phyloP scores from a whole-genome alignment of 2,329 filamentous ascomycete genomes.

The Tolypocladium amazonense region DNA sequence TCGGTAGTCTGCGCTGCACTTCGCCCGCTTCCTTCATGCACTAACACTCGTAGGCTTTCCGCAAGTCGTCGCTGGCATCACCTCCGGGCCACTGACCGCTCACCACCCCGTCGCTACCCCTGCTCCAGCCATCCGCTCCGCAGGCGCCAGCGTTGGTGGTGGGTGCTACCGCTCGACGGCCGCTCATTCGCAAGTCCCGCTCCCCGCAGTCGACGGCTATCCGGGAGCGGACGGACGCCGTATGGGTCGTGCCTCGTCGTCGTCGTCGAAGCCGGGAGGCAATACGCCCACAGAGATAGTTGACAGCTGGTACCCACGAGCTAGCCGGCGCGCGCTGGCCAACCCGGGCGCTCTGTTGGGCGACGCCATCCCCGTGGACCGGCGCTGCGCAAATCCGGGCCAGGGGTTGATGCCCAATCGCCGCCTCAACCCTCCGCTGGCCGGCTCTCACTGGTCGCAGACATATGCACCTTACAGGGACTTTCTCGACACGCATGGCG shows the following conservation, averaged over 20 bases:
- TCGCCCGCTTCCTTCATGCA: background rate
- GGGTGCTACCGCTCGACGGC: too few species aligned
- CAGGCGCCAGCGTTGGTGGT: background rate
- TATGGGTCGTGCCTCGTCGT: background rate
- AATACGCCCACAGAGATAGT: background rate
- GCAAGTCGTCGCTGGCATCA: background rate
- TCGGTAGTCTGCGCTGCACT: background rate
- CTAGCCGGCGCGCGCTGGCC: background rate
- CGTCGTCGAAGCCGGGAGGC: background rate
- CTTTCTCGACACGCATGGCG: constrained; percentile 28
- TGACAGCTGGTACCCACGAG: background rate
- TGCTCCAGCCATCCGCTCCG: background rate
- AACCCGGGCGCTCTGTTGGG: background rate
- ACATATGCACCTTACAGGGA: constrained; percentile 18
- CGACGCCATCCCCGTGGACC: background rate
- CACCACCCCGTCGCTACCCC: background rate
- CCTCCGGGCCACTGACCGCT: background rate
- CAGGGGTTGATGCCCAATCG: constrained; percentile 26
- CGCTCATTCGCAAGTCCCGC: background rate
- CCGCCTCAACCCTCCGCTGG: constrained; percentile 10
- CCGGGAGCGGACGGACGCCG: background rate
- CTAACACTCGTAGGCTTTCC: background rate
- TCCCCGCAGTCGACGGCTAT: background rate
- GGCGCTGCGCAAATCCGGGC: background rate
- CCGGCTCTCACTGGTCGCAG: constrained; percentile 19